Conservation (phyloP, 257 asterid genomes). For the Perilla frutescens region DNA sequence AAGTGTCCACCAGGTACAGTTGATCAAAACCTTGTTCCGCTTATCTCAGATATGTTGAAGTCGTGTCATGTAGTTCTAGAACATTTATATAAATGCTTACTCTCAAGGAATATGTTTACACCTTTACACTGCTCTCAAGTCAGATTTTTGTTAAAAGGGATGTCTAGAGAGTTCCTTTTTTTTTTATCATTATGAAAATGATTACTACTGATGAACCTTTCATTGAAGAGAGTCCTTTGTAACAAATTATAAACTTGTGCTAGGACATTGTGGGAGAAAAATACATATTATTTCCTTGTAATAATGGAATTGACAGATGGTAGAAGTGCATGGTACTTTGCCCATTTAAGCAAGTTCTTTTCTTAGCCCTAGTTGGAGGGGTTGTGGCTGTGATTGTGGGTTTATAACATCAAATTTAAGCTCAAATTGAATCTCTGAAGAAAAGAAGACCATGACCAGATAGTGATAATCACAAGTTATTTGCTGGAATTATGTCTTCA, state of each 20-base stretch:
- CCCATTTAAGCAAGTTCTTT: constrained; percentile 1
- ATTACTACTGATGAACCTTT: neutral
- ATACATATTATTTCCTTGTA: neutral
- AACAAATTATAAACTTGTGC: neutral
- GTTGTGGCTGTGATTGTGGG: neutral
- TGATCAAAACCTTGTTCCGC: constrained; percentile 4
- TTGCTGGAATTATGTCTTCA: neutral
- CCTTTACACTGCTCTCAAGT: neutral
- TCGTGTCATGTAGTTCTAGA: constrained; percentile 8
- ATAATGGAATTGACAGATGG: neutral
- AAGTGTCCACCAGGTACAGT: constrained; percentile 65
- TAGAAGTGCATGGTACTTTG: neutral
- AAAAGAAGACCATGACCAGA: constrained; percentile 3
- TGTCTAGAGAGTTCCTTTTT: neutral
- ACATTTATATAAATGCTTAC: neutral
- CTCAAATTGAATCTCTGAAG: neutral
- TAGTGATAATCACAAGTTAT: neutral
- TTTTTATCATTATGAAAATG: neutral
- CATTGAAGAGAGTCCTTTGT: neutral
- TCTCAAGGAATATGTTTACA: neutral
- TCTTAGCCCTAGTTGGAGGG: constrained; percentile 9
- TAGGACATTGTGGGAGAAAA: neutral
- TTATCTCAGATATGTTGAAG: neutral
- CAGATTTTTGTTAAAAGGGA: neutral
- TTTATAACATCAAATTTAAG: neutral